These are phyloP conservation scores for Apophysomyces trapeziformis DNA, from an alignment of 371 early-diverging fungal species.

Conservation along the genomic window DNA sequence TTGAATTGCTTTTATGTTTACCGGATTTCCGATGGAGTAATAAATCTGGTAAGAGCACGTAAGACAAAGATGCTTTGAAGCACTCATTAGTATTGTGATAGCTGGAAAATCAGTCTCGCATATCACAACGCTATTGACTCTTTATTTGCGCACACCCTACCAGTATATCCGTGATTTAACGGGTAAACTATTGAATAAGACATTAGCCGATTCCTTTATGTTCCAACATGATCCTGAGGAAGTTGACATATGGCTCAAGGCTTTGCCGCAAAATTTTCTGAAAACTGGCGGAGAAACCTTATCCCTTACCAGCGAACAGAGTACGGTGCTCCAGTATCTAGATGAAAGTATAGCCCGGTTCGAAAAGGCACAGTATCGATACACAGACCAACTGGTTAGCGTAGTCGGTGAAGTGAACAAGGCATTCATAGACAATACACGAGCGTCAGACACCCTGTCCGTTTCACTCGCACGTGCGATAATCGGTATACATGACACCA, in stretches of 20 bases:
- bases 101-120: conserved; percentile 61
- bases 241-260: conserved; percentile 64
- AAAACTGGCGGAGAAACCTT: conserved; percentile 11
- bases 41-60: conserved; percentile 49
- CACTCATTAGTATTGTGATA: conserved; percentile 12
- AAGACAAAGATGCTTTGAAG: background rate
- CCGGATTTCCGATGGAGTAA: conserved; percentile 74
- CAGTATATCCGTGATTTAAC: conserved; percentile 56
- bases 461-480: background rate
- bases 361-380: conserved; percentile 62
- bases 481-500: conserved; percentile 15
- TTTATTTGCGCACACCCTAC: conserved; percentile 60
- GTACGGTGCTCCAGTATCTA: conserved; percentile 59
- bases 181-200: conserved; percentile 49
- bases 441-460: background rate
- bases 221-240: conserved; percentile 70
- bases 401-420: conserved; percentile 33
- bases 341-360: conserved; percentile 68
- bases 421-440: background rate
- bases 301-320: conserved; percentile 43
- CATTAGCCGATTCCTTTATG: conserved; percentile 64
- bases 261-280: conserved; percentile 45
- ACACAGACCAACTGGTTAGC: conserved; percentile 59
- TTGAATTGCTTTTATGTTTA: conserved; percentile 63
- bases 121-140: conserved; percentile 58